Conservation (phyloP, 1,139 yeast genomes). For the Trichomonascaceae sp. region DNA sequence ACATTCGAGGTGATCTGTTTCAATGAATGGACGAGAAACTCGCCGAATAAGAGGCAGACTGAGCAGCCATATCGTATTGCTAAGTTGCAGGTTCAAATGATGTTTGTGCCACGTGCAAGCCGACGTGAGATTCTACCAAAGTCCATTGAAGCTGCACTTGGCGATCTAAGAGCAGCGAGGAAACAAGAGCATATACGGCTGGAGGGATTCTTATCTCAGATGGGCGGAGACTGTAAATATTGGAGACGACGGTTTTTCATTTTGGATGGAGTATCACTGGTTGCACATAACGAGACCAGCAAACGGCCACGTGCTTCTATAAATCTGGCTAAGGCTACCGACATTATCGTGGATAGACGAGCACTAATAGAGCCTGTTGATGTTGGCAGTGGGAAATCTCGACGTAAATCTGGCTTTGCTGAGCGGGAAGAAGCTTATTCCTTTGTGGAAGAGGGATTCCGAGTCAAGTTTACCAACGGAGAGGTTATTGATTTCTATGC, state of each 20-base stretch:
- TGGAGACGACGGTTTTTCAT: slow-evolving; percentile 61
- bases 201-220: slow-evolving; percentile 65
- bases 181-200: slow-evolving; percentile 15
- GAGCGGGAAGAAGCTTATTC: slow-evolving; percentile 27
- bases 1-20: slow-evolving; percentile 55
- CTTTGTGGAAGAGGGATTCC: slow-evolving; percentile 37
- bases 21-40: slow-evolving; percentile 69
- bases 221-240: slow-evolving; percentile 67
- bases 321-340: slow-evolving; percentile 56
- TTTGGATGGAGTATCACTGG: slow-evolving; percentile 52
- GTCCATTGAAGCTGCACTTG: slow-evolving; percentile 46
- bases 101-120: slow-evolving; percentile 56
- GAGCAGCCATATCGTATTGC: slow-evolving; percentile 57
- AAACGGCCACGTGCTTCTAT: slow-evolving; percentile 65
- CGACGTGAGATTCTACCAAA: slow-evolving; percentile 46
- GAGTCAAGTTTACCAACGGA: slow-evolving; percentile 58
- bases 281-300: slow-evolving; percentile 59
- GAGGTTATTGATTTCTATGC: slow-evolving; percentile 67
- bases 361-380: slow-evolving; percentile 24
- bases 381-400: slow-evolving; percentile 20
- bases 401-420: slow-evolving; percentile 29
- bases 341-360: slow-evolving; percentile 30
- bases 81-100: slow-evolving; percentile 58
- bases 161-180: slow-evolving; percentile 26
- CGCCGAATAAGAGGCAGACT: slow-evolving; percentile 30